Conservation (phyloP, 768 basidiomycete species). For the Panaeolus cyanescens region DNA sequence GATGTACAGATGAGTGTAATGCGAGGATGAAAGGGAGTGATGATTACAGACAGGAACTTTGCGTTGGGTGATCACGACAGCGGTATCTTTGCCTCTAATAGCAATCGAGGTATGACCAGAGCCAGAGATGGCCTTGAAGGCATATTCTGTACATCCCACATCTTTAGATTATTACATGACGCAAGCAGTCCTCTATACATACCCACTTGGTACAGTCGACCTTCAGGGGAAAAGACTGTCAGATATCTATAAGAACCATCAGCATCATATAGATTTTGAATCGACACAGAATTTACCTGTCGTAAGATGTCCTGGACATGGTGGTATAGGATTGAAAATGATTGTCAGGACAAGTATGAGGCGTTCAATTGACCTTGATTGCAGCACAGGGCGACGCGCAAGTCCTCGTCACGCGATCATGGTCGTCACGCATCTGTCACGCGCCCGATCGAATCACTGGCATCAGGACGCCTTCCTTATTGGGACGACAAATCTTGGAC, state of each 20-base stretch:
- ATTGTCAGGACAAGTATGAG: conserved; percentile 16
- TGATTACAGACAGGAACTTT: conserved; percentile 85
- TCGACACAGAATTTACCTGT: conserved; percentile 52
- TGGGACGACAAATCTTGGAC: conserved; percentile 5
- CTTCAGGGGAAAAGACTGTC: conserved; percentile 97
- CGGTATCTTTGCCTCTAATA: conserved; percentile 91
- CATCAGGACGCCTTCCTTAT: conserved; percentile 1
- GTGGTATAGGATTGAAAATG: conserved; percentile 21
- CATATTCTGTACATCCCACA: conserved; percentile 71
- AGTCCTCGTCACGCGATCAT: conserved; percentile 47
- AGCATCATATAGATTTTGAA: neutral
- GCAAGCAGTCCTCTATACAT: conserved; percentile 26
- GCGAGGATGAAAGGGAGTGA: conserved; percentile 7
- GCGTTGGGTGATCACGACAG: conserved; percentile 96
- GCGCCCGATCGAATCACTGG: conserved; percentile 5
- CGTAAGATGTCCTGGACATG: conserved; percentile 96
- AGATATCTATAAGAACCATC: conserved; percentile 66
- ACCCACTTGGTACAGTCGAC: conserved; percentile 99
- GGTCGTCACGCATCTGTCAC: conserved; percentile 27
- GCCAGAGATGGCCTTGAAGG: conserved; percentile 98
- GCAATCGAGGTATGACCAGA: conserved; percentile 94
- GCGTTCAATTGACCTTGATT: conserved; percentile 12
- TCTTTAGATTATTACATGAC: conserved; percentile 6
- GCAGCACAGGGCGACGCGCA: conserved; percentile 47
- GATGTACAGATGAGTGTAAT: conserved; percentile 13